phyloP scores from a whole-genome alignment of 345 rosid species.

The Eutrema heterophyllum region DNA sequence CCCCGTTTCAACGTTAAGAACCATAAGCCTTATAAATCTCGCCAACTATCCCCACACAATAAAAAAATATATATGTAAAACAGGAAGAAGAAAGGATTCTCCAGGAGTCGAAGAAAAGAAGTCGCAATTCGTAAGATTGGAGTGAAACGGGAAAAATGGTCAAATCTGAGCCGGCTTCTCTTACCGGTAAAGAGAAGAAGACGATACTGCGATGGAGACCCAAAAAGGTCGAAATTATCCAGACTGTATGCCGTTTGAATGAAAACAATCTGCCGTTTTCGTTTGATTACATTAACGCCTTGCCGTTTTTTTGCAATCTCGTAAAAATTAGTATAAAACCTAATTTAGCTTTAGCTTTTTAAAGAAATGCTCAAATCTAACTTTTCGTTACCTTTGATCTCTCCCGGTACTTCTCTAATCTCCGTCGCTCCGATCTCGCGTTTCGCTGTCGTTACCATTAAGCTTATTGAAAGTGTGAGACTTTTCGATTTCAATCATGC shows the following conservation, averaged over 20 bases:
- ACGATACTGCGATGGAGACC: not conserved
- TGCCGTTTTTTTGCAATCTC: not conserved
- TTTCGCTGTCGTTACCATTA: not conserved
- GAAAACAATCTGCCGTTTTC: not conserved
- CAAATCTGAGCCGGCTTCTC: constrained; percentile 16
- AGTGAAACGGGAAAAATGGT: not conserved
- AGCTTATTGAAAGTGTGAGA: not conserved
- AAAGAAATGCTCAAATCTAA: not conserved
- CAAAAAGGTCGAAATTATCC: not conserved
- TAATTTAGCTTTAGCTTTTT: not conserved
- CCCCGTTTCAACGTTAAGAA: not conserved
- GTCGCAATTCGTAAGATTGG: not conserved
- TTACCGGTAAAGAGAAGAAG: constrained; percentile 15
- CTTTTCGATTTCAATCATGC: constrained; percentile 19
- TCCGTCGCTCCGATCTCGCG: constrained; percentile 2
- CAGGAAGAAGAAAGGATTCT: not conserved
- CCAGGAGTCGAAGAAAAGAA: not conserved
- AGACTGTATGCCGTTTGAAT: constrained; percentile 12
- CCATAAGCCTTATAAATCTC: not conserved
- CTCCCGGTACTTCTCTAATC: not conserved
- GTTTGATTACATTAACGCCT: not conserved
- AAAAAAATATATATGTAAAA: not conserved
- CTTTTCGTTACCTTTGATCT: not conserved
- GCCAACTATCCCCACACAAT: not conserved
- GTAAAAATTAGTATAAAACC: not conserved